Conservation (phyloP, 2,329 filamentous ascomycete genomes). For the Ophiostoma tasmaniense region DNA sequence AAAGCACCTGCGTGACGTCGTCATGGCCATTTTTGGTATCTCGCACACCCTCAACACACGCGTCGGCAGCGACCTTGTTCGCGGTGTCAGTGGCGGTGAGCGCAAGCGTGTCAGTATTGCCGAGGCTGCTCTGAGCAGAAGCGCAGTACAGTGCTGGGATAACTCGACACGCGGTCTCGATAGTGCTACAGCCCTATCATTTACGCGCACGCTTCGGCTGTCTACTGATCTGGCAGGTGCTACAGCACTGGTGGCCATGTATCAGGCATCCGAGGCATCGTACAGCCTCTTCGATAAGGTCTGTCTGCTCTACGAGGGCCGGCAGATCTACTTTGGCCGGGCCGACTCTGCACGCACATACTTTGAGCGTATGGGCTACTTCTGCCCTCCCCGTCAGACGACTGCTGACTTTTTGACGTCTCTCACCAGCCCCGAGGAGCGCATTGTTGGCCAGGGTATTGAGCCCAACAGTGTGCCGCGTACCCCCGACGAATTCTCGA, state of each 20-base stretch:
- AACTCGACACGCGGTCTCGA: slow-evolving; percentile 60
- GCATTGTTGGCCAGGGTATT: slow-evolving; percentile 56
- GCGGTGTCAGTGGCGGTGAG: slow-evolving; percentile 54
- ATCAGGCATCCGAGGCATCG: slow-evolving; percentile 58
- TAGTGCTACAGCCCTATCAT: slow-evolving; percentile 56
- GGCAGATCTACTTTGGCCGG: slow-evolving; percentile 58
- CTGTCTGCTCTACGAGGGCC: slow-evolving; percentile 60
- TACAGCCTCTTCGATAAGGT: slow-evolving; percentile 62
- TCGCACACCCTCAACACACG: slow-evolving; percentile 64
- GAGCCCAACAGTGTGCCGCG: slow-evolving; percentile 44
- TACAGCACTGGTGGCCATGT: slow-evolving; percentile 56
- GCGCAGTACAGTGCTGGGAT: slow-evolving; percentile 63
- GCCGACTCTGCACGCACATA: slow-evolving; percentile 53
- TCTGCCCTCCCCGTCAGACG: slow-evolving; percentile 50
- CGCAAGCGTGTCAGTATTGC: slow-evolving; percentile 69
- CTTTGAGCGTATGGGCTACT: slow-evolving; percentile 60
- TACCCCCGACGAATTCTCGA: slow-evolving; percentile 53
- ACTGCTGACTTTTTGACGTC: slow-evolving; percentile 73
- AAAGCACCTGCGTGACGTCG: slow-evolving; percentile 58
- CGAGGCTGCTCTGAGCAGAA: slow-evolving; percentile 55
- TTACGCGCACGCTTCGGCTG: slow-evolving; percentile 53
- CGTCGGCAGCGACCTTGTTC: slow-evolving; percentile 59
- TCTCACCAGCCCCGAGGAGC: slow-evolving; percentile 63
- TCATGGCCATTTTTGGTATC: slow-evolving; percentile 70
- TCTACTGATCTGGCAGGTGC: slow-evolving; percentile 56